Percentiles rank a stretch among this genome's conserved stretches.
These are phyloP conservation scores for Lithospermum erythrorhizon DNA, from an alignment of 257 asterid species.

Conservation along the genomic window DNA sequence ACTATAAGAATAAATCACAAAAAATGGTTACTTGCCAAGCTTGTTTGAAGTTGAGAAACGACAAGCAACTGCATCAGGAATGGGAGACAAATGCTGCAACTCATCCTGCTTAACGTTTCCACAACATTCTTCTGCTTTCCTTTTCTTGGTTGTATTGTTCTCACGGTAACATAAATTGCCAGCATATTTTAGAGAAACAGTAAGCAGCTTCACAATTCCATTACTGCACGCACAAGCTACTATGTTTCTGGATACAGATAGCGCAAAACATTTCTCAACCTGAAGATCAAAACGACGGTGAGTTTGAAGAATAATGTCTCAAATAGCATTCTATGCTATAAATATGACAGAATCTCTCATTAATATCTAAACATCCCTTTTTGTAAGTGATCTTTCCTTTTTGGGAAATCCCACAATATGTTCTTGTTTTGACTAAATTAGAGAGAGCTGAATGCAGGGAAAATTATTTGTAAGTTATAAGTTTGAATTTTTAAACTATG, in stretches of 20 bases:
- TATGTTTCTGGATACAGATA: constrained; percentile 42
- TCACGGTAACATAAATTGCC: constrained; percentile 41
- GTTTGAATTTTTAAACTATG: too few relatives aligned
- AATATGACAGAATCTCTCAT: too few relatives aligned
- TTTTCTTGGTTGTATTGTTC: constrained; percentile 26
- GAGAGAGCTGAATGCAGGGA: too few relatives aligned
- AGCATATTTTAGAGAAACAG: constrained; percentile 34
- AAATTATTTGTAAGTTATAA: too few relatives aligned
- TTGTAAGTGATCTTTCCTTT: too few relatives aligned
- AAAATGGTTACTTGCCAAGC: constrained; percentile 41
- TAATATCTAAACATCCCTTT: too few relatives aligned
- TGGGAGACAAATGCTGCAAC: constrained; percentile 16
- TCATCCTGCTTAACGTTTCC: constrained; percentile 15
- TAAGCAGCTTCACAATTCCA: constrained; percentile 48
- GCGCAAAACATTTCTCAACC: constrained; percentile 58
- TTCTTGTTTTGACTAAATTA: too few relatives aligned
- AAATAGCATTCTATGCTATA: background rate
- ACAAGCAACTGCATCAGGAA: constrained; percentile 72
- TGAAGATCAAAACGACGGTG: constrained; percentile 19
- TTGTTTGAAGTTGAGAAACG: constrained; percentile 48
- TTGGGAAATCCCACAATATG: too few relatives aligned
- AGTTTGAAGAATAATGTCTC: background rate
- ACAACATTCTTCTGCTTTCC: constrained; percentile 22
- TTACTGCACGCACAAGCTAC: constrained; percentile 69
- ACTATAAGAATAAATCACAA: constrained; percentile 7